Base-by-base conservation (phyloP, 129 eudicot species). In the Arctium minus region DNA sequence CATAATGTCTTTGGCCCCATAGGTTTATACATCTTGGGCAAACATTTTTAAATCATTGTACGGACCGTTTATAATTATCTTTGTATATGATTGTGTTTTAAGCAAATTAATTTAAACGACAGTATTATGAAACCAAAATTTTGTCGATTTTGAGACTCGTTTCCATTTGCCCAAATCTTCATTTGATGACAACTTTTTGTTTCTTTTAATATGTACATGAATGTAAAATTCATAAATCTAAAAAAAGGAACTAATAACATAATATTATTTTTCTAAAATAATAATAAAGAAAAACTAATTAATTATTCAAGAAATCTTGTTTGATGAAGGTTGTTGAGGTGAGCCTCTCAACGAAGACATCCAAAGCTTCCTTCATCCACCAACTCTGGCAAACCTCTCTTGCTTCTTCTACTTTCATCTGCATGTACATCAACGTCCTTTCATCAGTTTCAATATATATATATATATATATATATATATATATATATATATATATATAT, bases 331-430 rank as follows among this genome's bases (percentile, higher is more conserved):
- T 80, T 71, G 70, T 68, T 8, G 89, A 74, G 18, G 44, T 77
- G 22, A 93, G 86, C 73, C 98, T 88, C 62, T 91, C 87, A 75
- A 91, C 89, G 65, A 91, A 84, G 29, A 79, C 90, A 74, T 91
- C 98, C 80, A 93, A 86, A 62, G 98, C 98, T 85, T 93, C 94
- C 85, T 89, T 93, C 98, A 93, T 93, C 98, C 98, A 93, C 89
- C 80, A 85, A 70, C 91, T 90, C 85, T 85, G 83, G 84, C 98
- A 93, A 71, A 87, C 94, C 18, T 93, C 91, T 84, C 85, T 91
- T 27, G 98, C 98, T 86, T 91, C 91, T 64, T 50, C 89, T 77
- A 89, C 93, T 6, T 42, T 86, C 92, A 92, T 90, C 97, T 92
- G 83, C 81, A 82, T 72, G 39, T 12, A 38, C 15, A 80, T 76